Conservation (phyloP, 2,329 filamentous ascomycete genomes). For the Cladophialophora chaetospira region DNA sequence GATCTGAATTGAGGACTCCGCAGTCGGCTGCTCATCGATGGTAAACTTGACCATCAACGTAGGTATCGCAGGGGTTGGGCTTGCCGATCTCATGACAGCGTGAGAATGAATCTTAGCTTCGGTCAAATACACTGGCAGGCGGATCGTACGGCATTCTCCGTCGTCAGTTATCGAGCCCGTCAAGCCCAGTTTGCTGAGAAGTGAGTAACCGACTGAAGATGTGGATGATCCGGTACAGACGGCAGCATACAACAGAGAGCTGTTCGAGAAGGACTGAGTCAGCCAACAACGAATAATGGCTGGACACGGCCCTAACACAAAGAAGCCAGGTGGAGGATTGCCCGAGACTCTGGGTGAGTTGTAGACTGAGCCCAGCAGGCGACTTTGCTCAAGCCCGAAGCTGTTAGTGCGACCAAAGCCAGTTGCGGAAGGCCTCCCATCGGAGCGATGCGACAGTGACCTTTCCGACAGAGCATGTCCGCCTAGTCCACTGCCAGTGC, state of each 20-base stretch:
- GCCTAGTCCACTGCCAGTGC: constrained; percentile 78
- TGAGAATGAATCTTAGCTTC: constrained; percentile 82
- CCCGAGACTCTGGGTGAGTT: constrained; percentile 68
- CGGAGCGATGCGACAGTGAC: constrained; percentile 90
- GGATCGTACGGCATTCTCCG: constrained; percentile 68
- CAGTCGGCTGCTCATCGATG: constrained; percentile 58
- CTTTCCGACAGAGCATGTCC: constrained; percentile 83
- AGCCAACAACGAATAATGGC: constrained; percentile 97
- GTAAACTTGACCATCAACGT: constrained; percentile 79
- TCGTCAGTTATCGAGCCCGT: constrained; percentile 66
- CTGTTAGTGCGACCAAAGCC: constrained; percentile 84
- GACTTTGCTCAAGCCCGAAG: constrained; percentile 76
- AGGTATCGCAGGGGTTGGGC: constrained; percentile 76
- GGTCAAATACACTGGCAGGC: constrained; percentile 81
- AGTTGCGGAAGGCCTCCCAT: constrained; percentile 91
- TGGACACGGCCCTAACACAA: constrained; percentile 83
- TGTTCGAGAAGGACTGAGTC: constrained; percentile 84
- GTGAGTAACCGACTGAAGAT: constrained; percentile 74
- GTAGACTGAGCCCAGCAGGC: constrained; percentile 64
- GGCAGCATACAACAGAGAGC: constrained; percentile 84
- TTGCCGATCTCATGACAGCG: constrained; percentile 67
- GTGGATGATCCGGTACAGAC: constrained; percentile 89
- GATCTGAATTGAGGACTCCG: constrained; percentile 69
- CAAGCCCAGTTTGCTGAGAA: constrained; percentile 75
- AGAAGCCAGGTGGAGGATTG: constrained; percentile 75